These are phyloP conservation scores for Xylaria sp. DNA, from an alignment of 2,329 filamentous ascomycete genomes.

Conservation along the genomic window DNA sequence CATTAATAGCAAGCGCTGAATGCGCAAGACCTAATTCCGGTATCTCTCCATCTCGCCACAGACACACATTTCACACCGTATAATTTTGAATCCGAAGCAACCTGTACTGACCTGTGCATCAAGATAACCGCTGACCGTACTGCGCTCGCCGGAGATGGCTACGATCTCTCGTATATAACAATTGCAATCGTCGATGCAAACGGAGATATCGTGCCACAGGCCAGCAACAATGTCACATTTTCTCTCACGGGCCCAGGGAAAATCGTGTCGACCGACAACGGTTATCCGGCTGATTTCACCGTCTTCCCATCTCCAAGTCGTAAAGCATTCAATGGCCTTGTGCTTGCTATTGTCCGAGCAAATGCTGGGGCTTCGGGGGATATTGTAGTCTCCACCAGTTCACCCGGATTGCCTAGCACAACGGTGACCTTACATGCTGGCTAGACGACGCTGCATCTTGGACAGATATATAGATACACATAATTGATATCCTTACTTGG, in stretches of 20 bases:
- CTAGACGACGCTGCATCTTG: constrained; percentile 9
- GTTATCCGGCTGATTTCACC: constrained; percentile 58
- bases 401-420: constrained; percentile 37
- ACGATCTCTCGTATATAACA: constrained; percentile 60
- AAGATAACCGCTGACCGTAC: constrained; percentile 53
- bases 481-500: background rate
- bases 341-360: constrained; percentile 54
- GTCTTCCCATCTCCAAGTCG: constrained; percentile 55
- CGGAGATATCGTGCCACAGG: constrained; percentile 57
- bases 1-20: background rate
- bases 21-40: background rate
- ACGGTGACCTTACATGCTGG: constrained; percentile 35
- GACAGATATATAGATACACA: constrained; percentile 12
- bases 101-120: constrained; percentile 16
- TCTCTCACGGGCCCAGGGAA: constrained; percentile 56
- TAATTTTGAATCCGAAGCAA: background rate
- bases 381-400: constrained; percentile 42
- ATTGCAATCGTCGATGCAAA: constrained; percentile 57
- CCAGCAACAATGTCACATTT: constrained; percentile 57
- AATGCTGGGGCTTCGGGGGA: constrained; percentile 44
- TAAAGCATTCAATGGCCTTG: constrained; percentile 56
- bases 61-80: background rate
- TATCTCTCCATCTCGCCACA: background rate
- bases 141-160: constrained; percentile 54
- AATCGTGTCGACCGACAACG: constrained; percentile 64